phyloP scores from a whole-genome alignment of 169 alveolate species.

The Plasmodium gallinaceum region DNA sequence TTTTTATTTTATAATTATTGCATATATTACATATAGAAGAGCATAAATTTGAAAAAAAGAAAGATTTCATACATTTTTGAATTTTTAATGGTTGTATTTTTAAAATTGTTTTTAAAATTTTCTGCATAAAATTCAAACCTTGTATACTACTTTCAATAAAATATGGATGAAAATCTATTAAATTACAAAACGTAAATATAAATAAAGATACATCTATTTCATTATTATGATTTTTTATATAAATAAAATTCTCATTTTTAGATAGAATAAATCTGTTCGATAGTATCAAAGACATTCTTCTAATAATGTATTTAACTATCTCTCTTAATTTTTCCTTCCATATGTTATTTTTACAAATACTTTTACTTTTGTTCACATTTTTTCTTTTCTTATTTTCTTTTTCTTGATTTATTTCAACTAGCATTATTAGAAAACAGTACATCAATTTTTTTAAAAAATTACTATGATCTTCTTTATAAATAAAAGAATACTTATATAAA shows the following conservation, averaged over 20 bases:
- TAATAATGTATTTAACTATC: conserved; percentile 59
- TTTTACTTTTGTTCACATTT: conserved; percentile 1
- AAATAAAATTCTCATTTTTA: conserved; percentile 5
- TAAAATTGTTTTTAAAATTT: conserved; percentile 34
- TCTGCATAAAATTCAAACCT: conserved; percentile 46
- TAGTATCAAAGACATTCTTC: conserved; percentile 54
- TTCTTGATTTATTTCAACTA: conserved; percentile 42
- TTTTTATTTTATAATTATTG: conserved; percentile 36
- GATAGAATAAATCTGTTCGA: conserved; percentile 33
- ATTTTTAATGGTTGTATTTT: conserved; percentile 64
- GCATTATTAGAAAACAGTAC: conserved; percentile 67
- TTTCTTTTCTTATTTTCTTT: background rate
- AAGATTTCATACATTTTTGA: conserved; percentile 23
- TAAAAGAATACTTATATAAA: conserved; percentile 38
- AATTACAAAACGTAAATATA: conserved; percentile 41
- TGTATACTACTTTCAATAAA: conserved; percentile 24
- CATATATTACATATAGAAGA: conserved; percentile 59
- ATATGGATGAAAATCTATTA: conserved; percentile 38
- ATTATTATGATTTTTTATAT: conserved; percentile 43
- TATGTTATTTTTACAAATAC: conserved; percentile 21
- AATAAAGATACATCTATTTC: conserved; percentile 67
- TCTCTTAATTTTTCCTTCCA: conserved; percentile 38
- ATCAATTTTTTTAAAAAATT: conserved; percentile 37
- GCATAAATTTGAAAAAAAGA: conserved; percentile 53
- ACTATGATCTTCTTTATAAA: conserved; percentile 10